Percentiles rank a stretch among this genome's conserved stretches.
Evolutionary conservation across 345 rosid genomes (phyloP).

Genomic region (Erucastrum elatum): DNA sequence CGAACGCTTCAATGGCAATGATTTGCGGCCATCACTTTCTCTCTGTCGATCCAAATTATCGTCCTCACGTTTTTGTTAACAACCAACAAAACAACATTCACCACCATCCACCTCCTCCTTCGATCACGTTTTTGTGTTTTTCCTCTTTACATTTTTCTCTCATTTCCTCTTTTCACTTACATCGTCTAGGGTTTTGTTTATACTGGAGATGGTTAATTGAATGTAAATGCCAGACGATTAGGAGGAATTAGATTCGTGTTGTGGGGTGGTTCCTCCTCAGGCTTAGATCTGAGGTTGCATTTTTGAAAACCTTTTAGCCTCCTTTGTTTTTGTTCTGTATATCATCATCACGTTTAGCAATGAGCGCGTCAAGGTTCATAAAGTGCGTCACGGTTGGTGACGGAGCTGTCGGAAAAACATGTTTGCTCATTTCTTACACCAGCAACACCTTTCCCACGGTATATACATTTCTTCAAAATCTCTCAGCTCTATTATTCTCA

Average conservation of each 20-base stretch:
- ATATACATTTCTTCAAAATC: not conserved
- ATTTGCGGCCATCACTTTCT: conserved; percentile 29
- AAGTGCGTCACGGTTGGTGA: conserved; percentile 43
- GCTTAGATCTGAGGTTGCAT: conserved; percentile 35
- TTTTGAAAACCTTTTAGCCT: not conserved
- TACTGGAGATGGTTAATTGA: not conserved
- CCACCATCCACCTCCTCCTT: not conserved
- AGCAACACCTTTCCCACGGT: conserved; percentile 42
- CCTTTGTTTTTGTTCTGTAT: not conserved
- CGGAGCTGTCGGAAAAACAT: conserved; percentile 43
- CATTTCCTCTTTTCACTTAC: not conserved
- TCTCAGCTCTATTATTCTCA: too few relatives aligned
- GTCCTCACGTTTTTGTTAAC: conserved; percentile 22
- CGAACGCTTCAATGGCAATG: conserved; percentile 41
- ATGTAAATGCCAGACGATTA: not conserved
- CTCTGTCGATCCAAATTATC: conserved; percentile 24
- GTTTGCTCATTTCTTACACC: conserved; percentile 39
- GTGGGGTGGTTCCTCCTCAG: conserved; percentile 29
- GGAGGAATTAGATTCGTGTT: conserved; percentile 1
- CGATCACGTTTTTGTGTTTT: not conserved
- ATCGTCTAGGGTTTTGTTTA: not conserved
- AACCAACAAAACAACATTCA: not conserved
- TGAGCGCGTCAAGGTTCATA: conserved; percentile 43
- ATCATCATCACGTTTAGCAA: conserved; percentile 7
- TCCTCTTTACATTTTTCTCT: not conserved